Evolutionary conservation across 225 moss, liverwort and hornwort species (phyloP).

Genomic region (Polytrichum formosum): DNA sequence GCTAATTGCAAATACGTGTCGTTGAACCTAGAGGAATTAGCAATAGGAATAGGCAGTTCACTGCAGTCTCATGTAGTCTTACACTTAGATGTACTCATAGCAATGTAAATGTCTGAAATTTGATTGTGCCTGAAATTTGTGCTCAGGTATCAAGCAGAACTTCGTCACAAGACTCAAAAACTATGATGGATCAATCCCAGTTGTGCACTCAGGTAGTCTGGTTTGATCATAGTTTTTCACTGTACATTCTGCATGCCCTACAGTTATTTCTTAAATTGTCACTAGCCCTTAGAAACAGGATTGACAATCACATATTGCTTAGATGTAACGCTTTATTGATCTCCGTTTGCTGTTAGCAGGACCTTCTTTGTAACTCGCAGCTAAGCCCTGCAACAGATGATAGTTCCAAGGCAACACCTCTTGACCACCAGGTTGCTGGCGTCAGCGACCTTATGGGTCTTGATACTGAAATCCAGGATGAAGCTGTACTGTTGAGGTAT

Average conservation of each 20-base stretch:
- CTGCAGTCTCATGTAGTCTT: too few species aligned
- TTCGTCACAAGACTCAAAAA: too few species aligned
- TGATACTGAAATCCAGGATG: conserved; percentile 30
- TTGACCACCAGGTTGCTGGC: conserved; percentile 28
- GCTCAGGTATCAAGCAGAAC: too few species aligned
- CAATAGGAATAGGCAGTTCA: too few species aligned
- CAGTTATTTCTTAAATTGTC: background rate
- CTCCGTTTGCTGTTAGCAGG: conserved; percentile 17
- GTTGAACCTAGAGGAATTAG: too few species aligned
- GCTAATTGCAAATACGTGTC: too few species aligned
- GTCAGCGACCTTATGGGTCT: conserved; percentile 26
- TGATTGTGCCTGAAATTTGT: too few species aligned
- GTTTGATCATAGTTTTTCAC: too few species aligned
- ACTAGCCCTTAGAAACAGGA: background rate
- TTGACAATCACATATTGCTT: background rate
- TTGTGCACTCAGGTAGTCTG: conserved; percentile 1
- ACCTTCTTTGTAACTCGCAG: conserved; percentile 46
- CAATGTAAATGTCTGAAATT: too few species aligned
- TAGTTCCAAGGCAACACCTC: conserved; percentile 19
- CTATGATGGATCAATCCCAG: background rate
- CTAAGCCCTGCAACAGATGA: conserved; percentile 36
- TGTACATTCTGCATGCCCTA: background rate
- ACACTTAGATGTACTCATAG: too few species aligned
- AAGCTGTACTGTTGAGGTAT: conserved; percentile 31
- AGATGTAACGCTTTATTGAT: background rate